Evolutionary conservation across 106 monocot genomes (phyloP).

Genomic region (Posidonia australis): DNA sequence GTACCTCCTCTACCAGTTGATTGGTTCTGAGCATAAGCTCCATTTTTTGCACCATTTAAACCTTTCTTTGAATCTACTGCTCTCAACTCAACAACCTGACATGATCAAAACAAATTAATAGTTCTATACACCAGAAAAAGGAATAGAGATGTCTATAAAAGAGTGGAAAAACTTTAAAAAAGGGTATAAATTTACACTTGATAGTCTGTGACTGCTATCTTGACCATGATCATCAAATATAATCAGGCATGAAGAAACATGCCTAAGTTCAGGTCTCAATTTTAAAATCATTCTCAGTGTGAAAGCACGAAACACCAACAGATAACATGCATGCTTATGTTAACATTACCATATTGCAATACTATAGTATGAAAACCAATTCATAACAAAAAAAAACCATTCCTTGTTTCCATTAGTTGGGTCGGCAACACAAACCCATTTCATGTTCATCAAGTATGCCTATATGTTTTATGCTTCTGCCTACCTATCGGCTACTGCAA

Average conservation of each 20-base stretch:
- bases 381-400: no score
- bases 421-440: no score
- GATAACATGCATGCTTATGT: no score
- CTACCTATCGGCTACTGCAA: no score
- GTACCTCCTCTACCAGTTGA: constrained; percentile 6
- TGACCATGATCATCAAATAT: background rate
- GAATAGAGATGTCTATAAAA: background rate
- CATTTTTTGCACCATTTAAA: constrained; percentile 8
- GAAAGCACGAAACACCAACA: no score
- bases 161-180: background rate
- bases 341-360: no score
- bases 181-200: background rate
- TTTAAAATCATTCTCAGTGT: no score
- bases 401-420: no score
- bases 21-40: constrained; percentile 13
- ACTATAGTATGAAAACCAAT: no score
- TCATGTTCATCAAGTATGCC: no score
- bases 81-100: constrained; percentile 38
- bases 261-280: no score
- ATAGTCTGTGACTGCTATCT: background rate
- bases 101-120: background rate
- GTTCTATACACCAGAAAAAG: background rate
- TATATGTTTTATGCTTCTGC: no score
- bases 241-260: background rate
- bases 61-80: constrained; percentile 12